phyloP scores from a whole-genome alignment of 1,284 basidiomycete genomes.

The Ganoderma meredithae region DNA sequence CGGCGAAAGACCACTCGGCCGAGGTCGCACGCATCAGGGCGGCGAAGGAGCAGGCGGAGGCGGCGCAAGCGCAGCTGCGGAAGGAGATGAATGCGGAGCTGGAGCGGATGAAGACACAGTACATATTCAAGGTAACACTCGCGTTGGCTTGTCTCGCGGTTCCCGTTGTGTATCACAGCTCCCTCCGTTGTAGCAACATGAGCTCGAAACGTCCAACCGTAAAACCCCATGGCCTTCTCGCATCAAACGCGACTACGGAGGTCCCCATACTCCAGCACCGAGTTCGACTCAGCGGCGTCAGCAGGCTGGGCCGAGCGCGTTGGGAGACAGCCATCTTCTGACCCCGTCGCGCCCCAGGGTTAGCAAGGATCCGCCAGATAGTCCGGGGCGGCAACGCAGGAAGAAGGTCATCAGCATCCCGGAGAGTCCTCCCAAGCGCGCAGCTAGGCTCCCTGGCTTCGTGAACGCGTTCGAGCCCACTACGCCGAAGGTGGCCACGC shows the following conservation, averaged over 20 bases:
- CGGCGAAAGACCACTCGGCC: slow-evolving; percentile 61
- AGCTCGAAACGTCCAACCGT: slow-evolving; percentile 66
- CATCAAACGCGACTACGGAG: slow-evolving; percentile 43
- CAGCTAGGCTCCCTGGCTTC: slow-evolving; percentile 41
- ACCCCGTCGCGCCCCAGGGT: slow-evolving; percentile 48
- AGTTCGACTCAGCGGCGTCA: slow-evolving; percentile 50
- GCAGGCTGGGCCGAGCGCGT: slow-evolving; percentile 40
- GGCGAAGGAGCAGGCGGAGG: slow-evolving; percentile 66
- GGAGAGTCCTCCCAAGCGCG: slow-evolving; percentile 26
- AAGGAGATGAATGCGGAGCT: slow-evolving; percentile 70
- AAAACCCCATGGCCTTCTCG: slow-evolving; percentile 54
- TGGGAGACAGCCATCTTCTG: slow-evolving; percentile 41
- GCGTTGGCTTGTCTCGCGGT: neutral
- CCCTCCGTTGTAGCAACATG: slow-evolving; percentile 64
- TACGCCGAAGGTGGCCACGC: slow-evolving; percentile 24
- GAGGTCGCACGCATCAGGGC: slow-evolving; percentile 64
- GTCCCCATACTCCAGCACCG: slow-evolving; percentile 49
- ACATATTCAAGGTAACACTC: slow-evolving; percentile 66
- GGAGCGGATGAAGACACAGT: slow-evolving; percentile 73
- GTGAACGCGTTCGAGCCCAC: slow-evolving; percentile 44
- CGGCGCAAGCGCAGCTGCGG: slow-evolving; percentile 58
- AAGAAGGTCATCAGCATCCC: slow-evolving; percentile 26
- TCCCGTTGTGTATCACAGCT: slow-evolving; percentile 19
- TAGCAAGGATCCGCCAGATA: slow-evolving; percentile 37
- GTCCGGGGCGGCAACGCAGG: slow-evolving; percentile 19